Evolutionary conservation across 1,284 basidiomycete species (phyloP).

Genomic region (Austroboletus niveus): DNA sequence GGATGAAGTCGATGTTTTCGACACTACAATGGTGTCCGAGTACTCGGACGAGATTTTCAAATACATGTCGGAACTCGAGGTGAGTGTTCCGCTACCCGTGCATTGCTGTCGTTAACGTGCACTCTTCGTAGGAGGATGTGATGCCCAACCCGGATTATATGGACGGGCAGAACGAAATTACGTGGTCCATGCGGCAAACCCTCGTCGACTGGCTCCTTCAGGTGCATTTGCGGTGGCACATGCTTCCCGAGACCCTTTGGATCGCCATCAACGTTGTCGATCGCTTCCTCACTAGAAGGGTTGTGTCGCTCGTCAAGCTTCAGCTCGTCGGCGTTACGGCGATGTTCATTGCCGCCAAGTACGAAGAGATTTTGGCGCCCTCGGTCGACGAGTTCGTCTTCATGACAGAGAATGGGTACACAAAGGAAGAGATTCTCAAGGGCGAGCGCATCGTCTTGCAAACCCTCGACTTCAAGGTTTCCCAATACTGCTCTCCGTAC

Average conservation of each 20-base stretch:
- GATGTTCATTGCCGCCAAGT: constrained; percentile 97
- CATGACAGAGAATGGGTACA: constrained; percentile 96
- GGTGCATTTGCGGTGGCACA: constrained; percentile 95
- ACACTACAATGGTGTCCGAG: constrained; percentile 97
- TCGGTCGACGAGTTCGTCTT: constrained; percentile 94
- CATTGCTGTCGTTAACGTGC: constrained; percentile 13
- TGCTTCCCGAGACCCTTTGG: constrained; percentile 98
- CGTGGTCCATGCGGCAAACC: constrained; percentile 94
- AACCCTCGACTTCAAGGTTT: constrained; percentile 93
- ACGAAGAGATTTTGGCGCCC: constrained; percentile 96
- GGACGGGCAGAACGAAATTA: constrained; percentile 91
- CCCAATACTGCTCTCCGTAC: constrained; percentile 98
- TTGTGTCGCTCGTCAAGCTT: constrained; percentile 91
- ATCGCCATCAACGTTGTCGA: constrained; percentile 98
- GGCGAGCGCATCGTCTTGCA: constrained; percentile 95
- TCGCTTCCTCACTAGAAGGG: constrained; percentile 91
- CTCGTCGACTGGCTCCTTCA: constrained; percentile 98
- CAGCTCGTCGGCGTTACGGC: constrained; percentile 98
- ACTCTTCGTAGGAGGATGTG: constrained; percentile 59
- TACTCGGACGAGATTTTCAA: constrained; percentile 97
- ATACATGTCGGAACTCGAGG: constrained; percentile 94
- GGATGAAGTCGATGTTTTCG: constrained; percentile 82
- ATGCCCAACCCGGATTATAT: constrained; percentile 97
- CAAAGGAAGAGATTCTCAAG: constrained; percentile 94
- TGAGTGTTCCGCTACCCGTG: constrained; percentile 34